A percentile compares a stretch with the other conserved stretches of the same genome.
Conservation (phyloP, 345 rosid genomes). For the Ailanthus altissimus region DNA sequence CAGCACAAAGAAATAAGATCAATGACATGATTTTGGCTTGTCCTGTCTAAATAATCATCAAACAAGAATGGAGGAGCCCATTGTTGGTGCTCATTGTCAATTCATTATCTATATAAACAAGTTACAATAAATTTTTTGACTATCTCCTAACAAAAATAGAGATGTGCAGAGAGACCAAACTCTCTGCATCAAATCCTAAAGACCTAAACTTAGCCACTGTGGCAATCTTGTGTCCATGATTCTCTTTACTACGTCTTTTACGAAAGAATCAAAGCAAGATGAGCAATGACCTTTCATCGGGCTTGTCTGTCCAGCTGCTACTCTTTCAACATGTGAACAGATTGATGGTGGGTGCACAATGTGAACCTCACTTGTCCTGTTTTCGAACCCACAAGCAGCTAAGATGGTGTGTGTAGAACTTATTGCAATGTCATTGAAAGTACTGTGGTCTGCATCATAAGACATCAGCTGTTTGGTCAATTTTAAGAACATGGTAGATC, state of each 20-base stretch:
- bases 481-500: not conserved
- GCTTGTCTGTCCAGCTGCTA: conserved; percentile 55
- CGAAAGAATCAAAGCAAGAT: conserved; percentile 82
- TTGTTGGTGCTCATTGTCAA: conserved; percentile 32
- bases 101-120: conserved; percentile 35
- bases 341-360: conserved; percentile 48
- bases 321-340: conserved; percentile 57
- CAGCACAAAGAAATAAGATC: not conserved
- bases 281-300: conserved; percentile 79
- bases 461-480: conserved; percentile 17
- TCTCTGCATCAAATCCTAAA: conserved; percentile 39
- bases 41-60: conserved; percentile 29
- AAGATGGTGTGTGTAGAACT: conserved; percentile 74
- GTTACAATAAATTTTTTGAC: conserved; percentile 34
- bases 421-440: conserved; percentile 62
- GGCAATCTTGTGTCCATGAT: conserved; percentile 71
- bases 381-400: conserved; percentile 88
- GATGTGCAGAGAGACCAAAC: conserved; percentile 17
- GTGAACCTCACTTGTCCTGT: conserved; percentile 62
- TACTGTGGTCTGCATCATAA: conserved; percentile 51
- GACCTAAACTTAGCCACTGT: conserved; percentile 83
- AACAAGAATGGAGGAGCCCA: conserved; percentile 35
- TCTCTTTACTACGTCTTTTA: conserved; percentile 76
- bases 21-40: conserved; percentile 12
- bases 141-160: conserved; percentile 35